Evolutionary conservation across 345 rosid genomes (phyloP).

Genomic region (Populus simonii): DNA sequence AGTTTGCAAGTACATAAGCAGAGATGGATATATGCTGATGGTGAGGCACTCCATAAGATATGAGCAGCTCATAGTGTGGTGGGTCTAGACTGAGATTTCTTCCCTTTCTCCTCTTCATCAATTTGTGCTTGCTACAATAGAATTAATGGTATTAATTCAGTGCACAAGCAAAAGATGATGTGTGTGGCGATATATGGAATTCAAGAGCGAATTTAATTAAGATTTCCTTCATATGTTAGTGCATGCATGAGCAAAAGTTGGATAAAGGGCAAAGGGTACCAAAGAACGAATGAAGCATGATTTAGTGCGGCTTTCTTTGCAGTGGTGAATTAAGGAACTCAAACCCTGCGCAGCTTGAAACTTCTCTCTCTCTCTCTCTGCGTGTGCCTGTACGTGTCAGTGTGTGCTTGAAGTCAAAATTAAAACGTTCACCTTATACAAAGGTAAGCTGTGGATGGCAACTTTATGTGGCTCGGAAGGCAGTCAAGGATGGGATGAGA

Average conservation of each 20-base stretch:
- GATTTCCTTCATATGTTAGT: neutral
- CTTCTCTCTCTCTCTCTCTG: no score
- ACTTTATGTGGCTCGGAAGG: slow-evolving; percentile 12
- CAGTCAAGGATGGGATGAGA: neutral
- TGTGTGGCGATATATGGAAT: neutral
- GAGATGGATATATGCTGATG: neutral
- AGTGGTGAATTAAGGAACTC: neutral
- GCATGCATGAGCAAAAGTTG: neutral
- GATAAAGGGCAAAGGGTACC: neutral
- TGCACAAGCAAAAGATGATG: neutral
- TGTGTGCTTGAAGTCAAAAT: no score
- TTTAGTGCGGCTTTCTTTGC: neutral
- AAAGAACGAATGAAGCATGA: neutral
- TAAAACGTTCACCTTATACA: neutral
- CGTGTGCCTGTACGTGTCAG: neutral
- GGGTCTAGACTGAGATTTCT: neutral
- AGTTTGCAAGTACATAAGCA: neutral
- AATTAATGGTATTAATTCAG: neutral
- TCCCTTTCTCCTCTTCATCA: no score
- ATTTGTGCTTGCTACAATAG: neutral
- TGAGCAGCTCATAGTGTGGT: neutral
- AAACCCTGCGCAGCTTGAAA: neutral
- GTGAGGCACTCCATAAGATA: neutral
- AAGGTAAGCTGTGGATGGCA: neutral
- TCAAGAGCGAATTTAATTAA: neutral